Base-by-base conservation (phyloP, 2,329 filamentous ascomycete genomes). In the Penicillium sp. region DNA sequence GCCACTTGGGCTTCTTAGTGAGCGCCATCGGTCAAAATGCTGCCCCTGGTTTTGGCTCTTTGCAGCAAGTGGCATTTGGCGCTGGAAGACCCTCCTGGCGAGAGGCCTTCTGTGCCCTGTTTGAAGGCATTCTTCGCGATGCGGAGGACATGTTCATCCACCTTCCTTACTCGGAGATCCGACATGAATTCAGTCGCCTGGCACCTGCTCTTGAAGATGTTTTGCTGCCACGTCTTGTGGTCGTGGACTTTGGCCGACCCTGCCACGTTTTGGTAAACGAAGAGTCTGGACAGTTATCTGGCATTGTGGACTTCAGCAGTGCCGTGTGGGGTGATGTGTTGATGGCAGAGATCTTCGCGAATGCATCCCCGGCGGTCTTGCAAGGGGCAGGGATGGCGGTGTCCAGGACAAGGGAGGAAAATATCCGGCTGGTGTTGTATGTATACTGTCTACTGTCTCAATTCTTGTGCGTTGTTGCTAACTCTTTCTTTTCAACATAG, bases 121-220 rank as follows among this genome's bases (percentile, higher is more conserved):
- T 86, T 21, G 83, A 86, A 66, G 73, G 77, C 12, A 71, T 80
- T 9, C 72, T 86, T 25, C 81, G 82, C 17, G 83, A 86, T 63
- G 81, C 79, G 17, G 84, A 86, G 66, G 83, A 86, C 57, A 81
- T 82, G 70, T 79, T 85, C 13, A 78, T 86, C 62, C 81, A 79
- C 57, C 67, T 86, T 7, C 83, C 83, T 0, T 86, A 85, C 63
- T 76, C 80, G 10, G 78, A 79, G 53, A 80, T 86, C 56, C 78
- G 83, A 35, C 75, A 79, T 57, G 77, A 81, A 53, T 58, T 83
- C n/a, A 69, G 65, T 45, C 76, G 75, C 31, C 73, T 82, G 36
- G 73, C 75, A 1, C 66, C 74, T 10, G 71, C 72, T 0, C 74
- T 86, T 7, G 80, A 84, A 27, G 75, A 79, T 56, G 77, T 86